Base-by-base conservation (phyloP, 106 monocot species). In the Posidonia australis region DNA sequence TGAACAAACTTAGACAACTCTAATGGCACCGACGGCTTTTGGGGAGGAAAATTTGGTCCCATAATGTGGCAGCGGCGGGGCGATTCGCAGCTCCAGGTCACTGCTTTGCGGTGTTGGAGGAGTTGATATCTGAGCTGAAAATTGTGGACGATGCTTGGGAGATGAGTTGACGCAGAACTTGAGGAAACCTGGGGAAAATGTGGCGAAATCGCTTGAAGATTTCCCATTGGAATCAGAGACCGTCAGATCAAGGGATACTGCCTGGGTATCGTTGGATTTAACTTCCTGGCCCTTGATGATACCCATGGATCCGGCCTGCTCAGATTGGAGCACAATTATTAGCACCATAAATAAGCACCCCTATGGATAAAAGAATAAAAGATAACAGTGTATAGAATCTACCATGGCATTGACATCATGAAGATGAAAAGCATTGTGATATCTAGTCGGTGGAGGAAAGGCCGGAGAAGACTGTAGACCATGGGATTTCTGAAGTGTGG, bases 31-130 rank as follows among this genome's bases (percentile, higher is more conserved):
- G 1, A 51, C 26, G 1, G 66, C 3, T 19, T 4, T 27, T 48
- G 65, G n/a, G 48, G 66, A 66, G 49, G 66, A 18, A 51, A 51
- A 36, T 21, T 19, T 32, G 18, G 51, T 17, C 0, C 10, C 19
- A 0, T 5, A 22, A 17, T 24, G 55, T 14, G 55, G 55, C 5
- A 43, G 53, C 18, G 67, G 67, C 23, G 55, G 67, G 17, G 54
- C 67, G 18, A 67, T 67, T 5, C 67, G 53, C 21, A 67, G 67
- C 55, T 67, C 67, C 20, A 67, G 46, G 24, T 67, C 67, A 11
- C 42, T 55, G 67, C 18, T 55, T 19, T 19, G 11, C 4, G 32
- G 6, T 2, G 54, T 26, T 44, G 55, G 22, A 21, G 55, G 25
- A 13, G 67, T 42, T 54, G 7, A 23, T 41, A 21, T 18, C 20